Percentiles rank a stretch among this genome's conserved stretches.
phyloP scores from a whole-genome alignment of 2,329 filamentous ascomycete species.

The Beauveria australis region DNA sequence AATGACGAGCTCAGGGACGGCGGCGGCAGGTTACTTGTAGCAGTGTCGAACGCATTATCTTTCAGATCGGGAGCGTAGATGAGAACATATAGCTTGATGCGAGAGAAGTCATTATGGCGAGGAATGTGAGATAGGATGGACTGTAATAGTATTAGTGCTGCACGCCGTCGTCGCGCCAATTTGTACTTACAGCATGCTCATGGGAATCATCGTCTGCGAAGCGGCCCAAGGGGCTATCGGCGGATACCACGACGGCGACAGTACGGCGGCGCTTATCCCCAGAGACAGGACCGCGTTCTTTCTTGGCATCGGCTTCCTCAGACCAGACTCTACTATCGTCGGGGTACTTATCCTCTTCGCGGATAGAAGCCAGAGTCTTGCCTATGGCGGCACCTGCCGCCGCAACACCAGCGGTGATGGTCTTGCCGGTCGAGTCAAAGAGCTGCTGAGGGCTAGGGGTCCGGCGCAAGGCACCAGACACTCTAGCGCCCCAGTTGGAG shows the following conservation, averaged over 20 bases:
- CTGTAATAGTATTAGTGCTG: conserved; percentile 30
- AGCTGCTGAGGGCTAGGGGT: conserved; percentile 85
- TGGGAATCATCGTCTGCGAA: conserved; percentile 54
- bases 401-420: conserved; percentile 71
- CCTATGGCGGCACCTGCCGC: conserved; percentile 77
- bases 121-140: conserved; percentile 86
- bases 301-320: conserved; percentile 72
- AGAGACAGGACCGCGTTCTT: conserved; percentile 32
- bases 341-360: conserved; percentile 76
- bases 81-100: conserved; percentile 73
- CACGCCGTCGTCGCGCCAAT: conserved; percentile 8
- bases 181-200: conserved; percentile 68
- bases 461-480: conserved; percentile 72
- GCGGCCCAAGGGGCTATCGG: conserved; percentile 55
- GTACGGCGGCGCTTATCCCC: conserved; percentile 55
- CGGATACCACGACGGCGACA: conserved; percentile 83
- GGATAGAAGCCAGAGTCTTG: conserved; percentile 72
- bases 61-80: conserved; percentile 81
- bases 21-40: conserved; percentile 47
- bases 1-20: conserved; percentile 72
- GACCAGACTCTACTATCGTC: conserved; percentile 87
- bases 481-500: conserved; percentile 62
- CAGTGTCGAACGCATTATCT: conserved; percentile 47
- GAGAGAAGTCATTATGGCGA: conserved; percentile 62
- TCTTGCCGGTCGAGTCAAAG: conserved; percentile 73